These are phyloP conservation scores for Musa troglodytarum DNA, from an alignment of 176 grass and related monocot species.

Conservation along the genomic window DNA sequence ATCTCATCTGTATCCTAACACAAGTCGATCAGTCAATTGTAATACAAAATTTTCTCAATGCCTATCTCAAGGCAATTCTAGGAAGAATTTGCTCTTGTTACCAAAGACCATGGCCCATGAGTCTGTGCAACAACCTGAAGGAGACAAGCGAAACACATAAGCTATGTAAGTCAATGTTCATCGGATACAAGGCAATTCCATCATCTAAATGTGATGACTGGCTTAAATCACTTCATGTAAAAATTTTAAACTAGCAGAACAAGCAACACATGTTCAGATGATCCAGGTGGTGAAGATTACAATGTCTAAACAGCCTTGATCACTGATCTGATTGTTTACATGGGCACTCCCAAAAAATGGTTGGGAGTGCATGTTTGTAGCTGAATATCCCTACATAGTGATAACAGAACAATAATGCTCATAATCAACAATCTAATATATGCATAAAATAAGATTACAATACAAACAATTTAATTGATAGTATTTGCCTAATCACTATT, in stretches of 20 bases:
- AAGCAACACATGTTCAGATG: neutral
- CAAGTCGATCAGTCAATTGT: neutral
- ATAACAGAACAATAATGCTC: neutral
- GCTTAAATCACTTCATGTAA: neutral
- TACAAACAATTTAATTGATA: neutral
- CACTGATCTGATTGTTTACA: slow-evolving; percentile 6
- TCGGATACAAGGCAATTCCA: neutral
- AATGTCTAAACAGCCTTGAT: neutral
- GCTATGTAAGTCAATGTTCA: neutral
- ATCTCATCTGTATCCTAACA: neutral
- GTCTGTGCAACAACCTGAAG: neutral
- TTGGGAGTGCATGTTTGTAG: slow-evolving; percentile 7
- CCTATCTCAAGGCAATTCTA: neutral
- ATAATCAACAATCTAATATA: neutral
- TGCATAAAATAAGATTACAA: neutral
- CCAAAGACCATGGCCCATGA: neutral
- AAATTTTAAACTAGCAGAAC: neutral
- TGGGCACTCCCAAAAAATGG: slow-evolving; percentile 12
- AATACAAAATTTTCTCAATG: neutral
- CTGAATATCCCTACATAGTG: neutral
- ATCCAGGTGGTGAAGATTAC: neutral
- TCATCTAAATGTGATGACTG: neutral
- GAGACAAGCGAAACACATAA: neutral
- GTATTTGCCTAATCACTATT: neutral
- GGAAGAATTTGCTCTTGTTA: neutral